Evolutionary conservation across 768 basidiomycete genomes (phyloP).

Genomic region (Pholiota molesta): DNA sequence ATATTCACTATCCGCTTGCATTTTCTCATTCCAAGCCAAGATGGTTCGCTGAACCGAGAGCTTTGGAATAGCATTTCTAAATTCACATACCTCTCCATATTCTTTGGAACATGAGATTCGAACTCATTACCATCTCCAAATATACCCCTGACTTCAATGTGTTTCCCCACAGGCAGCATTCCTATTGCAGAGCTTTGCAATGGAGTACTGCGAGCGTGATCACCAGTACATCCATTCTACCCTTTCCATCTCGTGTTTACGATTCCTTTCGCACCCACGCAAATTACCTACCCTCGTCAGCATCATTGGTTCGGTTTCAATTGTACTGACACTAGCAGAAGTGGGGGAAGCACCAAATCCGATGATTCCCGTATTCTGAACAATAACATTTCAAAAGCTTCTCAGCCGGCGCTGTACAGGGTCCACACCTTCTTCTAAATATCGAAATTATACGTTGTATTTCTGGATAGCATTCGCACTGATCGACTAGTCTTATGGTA

Average conservation of each 20-base stretch:
- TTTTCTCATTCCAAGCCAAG: slow-evolving; percentile 3
- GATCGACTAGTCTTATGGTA: background rate
- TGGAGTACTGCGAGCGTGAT: background rate
- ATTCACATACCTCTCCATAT: background rate
- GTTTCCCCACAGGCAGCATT: background rate
- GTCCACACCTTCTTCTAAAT: background rate
- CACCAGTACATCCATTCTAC: background rate
- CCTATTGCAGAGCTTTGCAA: background rate
- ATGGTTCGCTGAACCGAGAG: background rate
- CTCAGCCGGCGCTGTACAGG: slow-evolving; percentile 1
- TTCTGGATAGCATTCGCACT: background rate
- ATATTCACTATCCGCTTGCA: background rate
- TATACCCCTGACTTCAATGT: background rate
- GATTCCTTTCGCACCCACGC: background rate
- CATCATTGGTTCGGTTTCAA: background rate
- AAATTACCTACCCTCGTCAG: background rate
- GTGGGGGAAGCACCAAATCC: background rate
- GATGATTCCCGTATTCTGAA: slow-evolving; percentile 11
- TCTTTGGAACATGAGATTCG: background rate
- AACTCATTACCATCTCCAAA: background rate
- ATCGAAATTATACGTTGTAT: background rate
- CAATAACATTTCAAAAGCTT: slow-evolving; percentile 2
- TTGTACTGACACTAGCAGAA: background rate
- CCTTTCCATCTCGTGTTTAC: background rate
- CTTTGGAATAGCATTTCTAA: background rate